Evolutionary conservation across 495 filamentous ascomycete genomes (phyloP), one percentile per base, ranked within the genome.

Genomic region (Clohesyomyces aquaticus): DNA sequence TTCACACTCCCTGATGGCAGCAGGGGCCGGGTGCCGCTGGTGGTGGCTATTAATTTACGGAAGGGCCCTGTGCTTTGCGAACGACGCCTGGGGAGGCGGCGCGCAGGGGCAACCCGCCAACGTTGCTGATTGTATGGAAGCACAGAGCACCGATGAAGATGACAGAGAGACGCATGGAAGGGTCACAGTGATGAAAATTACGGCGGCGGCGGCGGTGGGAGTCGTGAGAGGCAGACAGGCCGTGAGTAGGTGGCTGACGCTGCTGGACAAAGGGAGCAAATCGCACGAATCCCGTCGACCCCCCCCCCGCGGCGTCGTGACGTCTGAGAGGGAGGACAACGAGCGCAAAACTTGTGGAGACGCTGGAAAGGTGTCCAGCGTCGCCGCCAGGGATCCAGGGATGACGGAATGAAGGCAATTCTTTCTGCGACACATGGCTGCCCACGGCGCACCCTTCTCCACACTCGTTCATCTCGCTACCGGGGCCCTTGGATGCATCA

Each of bases 401-500:
- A 57, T 54, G 48, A n/a, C 21, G 63, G 25, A 16, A 47, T 29
- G 19, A 28, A 21, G 27, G 35, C 23, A 42, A 21, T 27, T 23
- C 32, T 14, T 54, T 29, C 66, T 68, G 66, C 61, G 66, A 68
- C 66, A 68, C 28, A 59, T 52, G 61, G 45, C 61, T 35, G 61
- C 65, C 22, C 52, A 35, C 46, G 54, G 47, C 35, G 59, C 51
- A 38, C 66, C 63, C 53, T 69, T 65, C 66, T 69, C 66, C 66
- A 65, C 66, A 69, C 54, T 55, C 56, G n/a, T 32, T 69, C 66
- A 69, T 69, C 35, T 69, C 66, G 66, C 61, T 69, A 56, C 66
- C 26, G 29, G 26, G 55, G 55, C 55, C 61, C 53, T 59, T 45
- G 22, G 26, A 14, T 52, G 59, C 53, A 19, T 12, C 49, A 21